Evolutionary conservation across 2,329 filamentous ascomycete genomes (phyloP).

Genomic region (Sporothrix euskadiensis): DNA sequence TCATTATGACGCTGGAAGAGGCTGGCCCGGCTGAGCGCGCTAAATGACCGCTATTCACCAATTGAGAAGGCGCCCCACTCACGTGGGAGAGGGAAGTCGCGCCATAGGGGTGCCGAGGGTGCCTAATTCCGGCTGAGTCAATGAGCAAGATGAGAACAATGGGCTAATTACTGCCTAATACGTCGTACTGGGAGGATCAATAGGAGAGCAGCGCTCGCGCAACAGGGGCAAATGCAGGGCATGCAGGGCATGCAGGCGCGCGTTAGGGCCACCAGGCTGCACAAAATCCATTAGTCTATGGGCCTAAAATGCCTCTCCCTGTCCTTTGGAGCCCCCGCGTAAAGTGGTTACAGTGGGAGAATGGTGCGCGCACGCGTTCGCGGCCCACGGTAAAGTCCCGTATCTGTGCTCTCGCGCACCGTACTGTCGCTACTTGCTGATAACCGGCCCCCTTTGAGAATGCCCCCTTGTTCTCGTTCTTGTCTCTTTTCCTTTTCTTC

Average conservation of each 20-base stretch:
- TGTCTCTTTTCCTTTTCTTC: neutral
- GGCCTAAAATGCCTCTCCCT: neutral
- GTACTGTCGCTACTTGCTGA: neutral
- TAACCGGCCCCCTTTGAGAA: neutral
- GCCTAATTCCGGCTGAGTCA: slow-evolving; percentile 23
- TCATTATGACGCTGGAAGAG: neutral
- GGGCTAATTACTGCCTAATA: too few species aligned
- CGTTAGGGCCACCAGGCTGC: neutral
- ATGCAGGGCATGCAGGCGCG: neutral
- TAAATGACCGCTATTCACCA: neutral
- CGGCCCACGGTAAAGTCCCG: slow-evolving; percentile 4
- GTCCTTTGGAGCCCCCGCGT: neutral
- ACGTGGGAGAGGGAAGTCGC: slow-evolving; percentile 8
- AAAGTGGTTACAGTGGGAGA: neutral
- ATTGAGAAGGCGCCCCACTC: slow-evolving; percentile 8
- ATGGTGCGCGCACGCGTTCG: neutral
- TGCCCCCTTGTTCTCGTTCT: neutral
- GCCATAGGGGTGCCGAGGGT: slow-evolving; percentile 19
- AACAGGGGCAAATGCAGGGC: slow-evolving; percentile 1
- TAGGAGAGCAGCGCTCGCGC: neutral
- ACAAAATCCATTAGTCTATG: slow-evolving; percentile 8
- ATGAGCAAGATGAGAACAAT: neutral
- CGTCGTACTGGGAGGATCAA: neutral
- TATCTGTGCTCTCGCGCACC: neutral
- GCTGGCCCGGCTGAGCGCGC: too few species aligned